Percentiles rank a stretch among this genome's conserved stretches.
phyloP scores from a whole-genome alignment of 2,329 filamentous ascomycete species.

The Macrophomina phaseolina region DNA sequence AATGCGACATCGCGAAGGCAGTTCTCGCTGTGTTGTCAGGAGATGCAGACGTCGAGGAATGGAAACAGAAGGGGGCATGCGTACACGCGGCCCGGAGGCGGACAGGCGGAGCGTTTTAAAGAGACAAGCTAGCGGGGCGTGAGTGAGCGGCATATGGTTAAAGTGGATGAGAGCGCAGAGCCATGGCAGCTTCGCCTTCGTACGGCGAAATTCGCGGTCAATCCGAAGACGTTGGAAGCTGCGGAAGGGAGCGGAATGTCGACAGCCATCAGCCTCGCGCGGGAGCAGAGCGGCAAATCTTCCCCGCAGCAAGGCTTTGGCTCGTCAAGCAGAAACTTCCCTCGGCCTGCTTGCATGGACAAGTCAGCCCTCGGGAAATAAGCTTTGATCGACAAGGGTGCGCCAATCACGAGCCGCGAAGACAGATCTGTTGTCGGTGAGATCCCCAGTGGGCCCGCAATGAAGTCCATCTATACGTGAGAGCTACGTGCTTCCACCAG shows the following conservation, averaged over 20 bases:
- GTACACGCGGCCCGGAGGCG: not conserved
- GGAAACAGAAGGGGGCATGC: not conserved
- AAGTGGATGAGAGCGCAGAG: not conserved
- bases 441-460: slow-evolving; percentile 1
- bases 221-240: not conserved
- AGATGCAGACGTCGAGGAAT: not conserved
- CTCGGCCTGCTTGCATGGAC: not conserved
- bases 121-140: not conserved
- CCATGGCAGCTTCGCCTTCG: not conserved
- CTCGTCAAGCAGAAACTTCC: not conserved
- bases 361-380: not conserved
- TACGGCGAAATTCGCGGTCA: not conserved
- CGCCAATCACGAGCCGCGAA: not conserved
- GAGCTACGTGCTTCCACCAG: not conserved
- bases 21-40: not conserved
- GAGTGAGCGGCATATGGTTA: not conserved
- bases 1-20: not conserved
- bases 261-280: not conserved
- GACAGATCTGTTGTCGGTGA: not conserved
- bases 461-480: slow-evolving; percentile 8
- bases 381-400: not conserved
- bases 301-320: not conserved
- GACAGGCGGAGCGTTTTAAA: not conserved
- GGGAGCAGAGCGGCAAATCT: not conserved
- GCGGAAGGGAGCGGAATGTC: not conserved